phyloP scores from a whole-genome alignment of 495 filamentous ascomycete species.

The Podospora pseudopauciseta region DNA sequence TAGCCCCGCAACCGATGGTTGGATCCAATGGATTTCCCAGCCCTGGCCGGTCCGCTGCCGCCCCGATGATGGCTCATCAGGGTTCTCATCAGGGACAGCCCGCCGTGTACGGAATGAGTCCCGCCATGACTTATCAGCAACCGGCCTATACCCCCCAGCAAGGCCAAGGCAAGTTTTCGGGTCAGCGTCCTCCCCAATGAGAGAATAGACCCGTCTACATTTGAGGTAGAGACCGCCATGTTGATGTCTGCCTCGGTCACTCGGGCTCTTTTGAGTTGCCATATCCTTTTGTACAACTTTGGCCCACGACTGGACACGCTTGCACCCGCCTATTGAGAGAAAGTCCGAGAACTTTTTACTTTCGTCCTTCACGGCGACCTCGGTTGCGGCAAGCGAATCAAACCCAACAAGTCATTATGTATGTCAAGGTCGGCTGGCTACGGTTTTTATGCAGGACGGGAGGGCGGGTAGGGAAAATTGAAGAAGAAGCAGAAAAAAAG shows the following conservation, averaged over 20 bases:
- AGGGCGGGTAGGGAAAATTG: background rate
- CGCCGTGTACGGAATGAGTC: conserved; percentile 61
- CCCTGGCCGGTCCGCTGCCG: conserved; percentile 63
- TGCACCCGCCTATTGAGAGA: background rate
- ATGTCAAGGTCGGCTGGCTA: background rate
- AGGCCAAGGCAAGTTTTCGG: conserved; percentile 61
- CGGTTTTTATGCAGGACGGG: background rate
- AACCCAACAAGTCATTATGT: background rate
- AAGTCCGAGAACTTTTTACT: background rate
- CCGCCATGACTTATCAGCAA: conserved; percentile 62
- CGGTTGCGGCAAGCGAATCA: background rate
- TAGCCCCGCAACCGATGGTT: conserved; percentile 58
- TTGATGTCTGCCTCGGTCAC: background rate
- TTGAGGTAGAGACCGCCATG: background rate
- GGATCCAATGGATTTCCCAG: conserved; percentile 77
- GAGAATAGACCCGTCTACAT: background rate
- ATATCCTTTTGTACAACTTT: background rate
- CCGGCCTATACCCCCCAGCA: conserved; percentile 62
- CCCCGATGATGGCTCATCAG: conserved; percentile 72
- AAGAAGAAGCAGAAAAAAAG: background rate
- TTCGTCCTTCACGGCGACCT: background rate
- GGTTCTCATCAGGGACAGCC: conserved; percentile 71
- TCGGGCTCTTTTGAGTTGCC: background rate
- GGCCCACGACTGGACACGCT: background rate
- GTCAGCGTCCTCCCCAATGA: conserved; percentile 26